These are phyloP conservation scores for Oryza brachyantha DNA, from an alignment of 176 grass and related monocot genomes.

Conservation along the genomic window DNA sequence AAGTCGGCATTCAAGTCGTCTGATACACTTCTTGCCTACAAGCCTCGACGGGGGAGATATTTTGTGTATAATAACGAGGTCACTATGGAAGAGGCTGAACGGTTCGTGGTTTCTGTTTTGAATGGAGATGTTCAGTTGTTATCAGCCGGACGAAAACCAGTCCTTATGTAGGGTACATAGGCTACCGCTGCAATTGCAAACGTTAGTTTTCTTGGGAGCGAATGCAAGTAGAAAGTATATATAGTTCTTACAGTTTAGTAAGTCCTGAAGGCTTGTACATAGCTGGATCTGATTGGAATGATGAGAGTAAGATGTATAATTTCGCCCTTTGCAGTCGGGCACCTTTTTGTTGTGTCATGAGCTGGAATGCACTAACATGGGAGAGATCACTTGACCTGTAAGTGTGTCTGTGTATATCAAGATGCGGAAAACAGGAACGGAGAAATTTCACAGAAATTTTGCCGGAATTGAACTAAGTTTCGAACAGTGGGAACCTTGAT, in stretches of 20 bases:
- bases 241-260: background rate
- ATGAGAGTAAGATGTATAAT: conserved; percentile 4
- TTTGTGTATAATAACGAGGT: conserved; percentile 40
- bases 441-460: no score
- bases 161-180: conserved; percentile 36
- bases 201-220: conserved; percentile 8
- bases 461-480: no score
- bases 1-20: conserved; percentile 48
- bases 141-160: conserved; percentile 46
- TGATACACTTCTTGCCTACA: conserved; percentile 76
- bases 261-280: conserved; percentile 16
- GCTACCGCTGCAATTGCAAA: background rate
- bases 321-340: background rate
- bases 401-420: no score
- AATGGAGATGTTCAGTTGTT: conserved; percentile 77
- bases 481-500: no score
- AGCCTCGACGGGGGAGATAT: conserved; percentile 62
- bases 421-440: background rate
- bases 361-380: background rate
- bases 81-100: conserved; percentile 73
- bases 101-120: conserved; percentile 67
- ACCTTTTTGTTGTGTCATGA: background rate
- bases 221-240: conserved; percentile 23
- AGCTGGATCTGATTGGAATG: background rate
- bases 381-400: background rate